Base-by-base conservation (phyloP, 257 asterid species). In the Petunia axillaris region DNA sequence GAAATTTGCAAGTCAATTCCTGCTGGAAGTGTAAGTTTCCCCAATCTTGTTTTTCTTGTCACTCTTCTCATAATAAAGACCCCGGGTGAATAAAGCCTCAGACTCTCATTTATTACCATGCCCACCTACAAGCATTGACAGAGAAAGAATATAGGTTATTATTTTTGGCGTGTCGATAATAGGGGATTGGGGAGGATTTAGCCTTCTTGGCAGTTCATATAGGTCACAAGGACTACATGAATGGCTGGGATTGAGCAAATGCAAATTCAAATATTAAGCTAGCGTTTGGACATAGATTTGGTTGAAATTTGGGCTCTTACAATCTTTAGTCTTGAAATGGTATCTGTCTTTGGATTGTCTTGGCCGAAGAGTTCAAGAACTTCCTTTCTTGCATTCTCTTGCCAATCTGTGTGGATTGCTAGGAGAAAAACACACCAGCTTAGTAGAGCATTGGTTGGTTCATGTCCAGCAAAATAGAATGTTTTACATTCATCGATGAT, bases 61-160 rank as follows among this genome's bases (percentile, higher is more conserved):
- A 82, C 86, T 84, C 76, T 86, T 80, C 93, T 89, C 25, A 87
- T 78, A 65, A 89, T 2, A 3, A 82, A 79, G 71, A 85, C 60
- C 15, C 25, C 90, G 0, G 92, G 92, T 68, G 93, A 87, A 76
- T 89, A 91, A 3, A 91, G 83, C 76, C 93, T 76, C 8, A 91
- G 83, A 66, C 86, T 84, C 84, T 89, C 93, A 43, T 88, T 88
- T 82, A 91, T 84, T 13, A 91, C 83, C 95, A 91, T 85, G 87
- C 85, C 87, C 86, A 86, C 82, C 95, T 89, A 46, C 83, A 84
- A 57, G 14, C 35, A 78, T 41, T 7, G 62, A 13, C 25, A 10
- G 9, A 46, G 46, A 25, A 16, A 3, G 62, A 57, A 14, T n/a
- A 25, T 0, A 2, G 39, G 40, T 60, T 60, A 25, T 60, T 16